Evolutionary conservation across 768 basidiomycete species (phyloP).

Genomic region (Suillus subluteus): DNA sequence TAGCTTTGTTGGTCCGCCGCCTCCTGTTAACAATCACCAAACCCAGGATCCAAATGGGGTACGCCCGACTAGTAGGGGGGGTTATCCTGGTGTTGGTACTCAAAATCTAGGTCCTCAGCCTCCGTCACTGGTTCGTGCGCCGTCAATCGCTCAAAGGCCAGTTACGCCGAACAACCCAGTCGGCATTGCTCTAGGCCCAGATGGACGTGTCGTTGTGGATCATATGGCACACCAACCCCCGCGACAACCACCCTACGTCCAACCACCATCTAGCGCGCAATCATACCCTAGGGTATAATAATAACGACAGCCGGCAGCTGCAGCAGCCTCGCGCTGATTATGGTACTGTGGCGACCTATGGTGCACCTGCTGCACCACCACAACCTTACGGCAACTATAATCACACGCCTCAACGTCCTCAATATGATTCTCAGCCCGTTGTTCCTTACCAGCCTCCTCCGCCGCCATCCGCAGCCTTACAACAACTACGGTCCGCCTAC

Average conservation of each 20-base stretch:
- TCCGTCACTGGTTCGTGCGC: slow-evolving; percentile 31
- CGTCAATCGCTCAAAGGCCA: slow-evolving; percentile 43
- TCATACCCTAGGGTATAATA: slow-evolving; percentile 25
- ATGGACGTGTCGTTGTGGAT: slow-evolving; percentile 81
- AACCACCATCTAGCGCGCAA: slow-evolving; percentile 16
- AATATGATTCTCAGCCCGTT: slow-evolving; percentile 24
- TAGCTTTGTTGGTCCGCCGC: slow-evolving; percentile 44
- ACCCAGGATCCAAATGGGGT: slow-evolving; percentile 46
- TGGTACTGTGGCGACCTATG: slow-evolving; percentile 20
- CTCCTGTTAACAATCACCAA: slow-evolving; percentile 30
- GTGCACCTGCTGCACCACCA: background rate
- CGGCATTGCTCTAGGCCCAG: slow-evolving; percentile 82
- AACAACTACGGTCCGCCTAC: slow-evolving; percentile 11
- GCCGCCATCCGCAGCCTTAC: slow-evolving; percentile 17
- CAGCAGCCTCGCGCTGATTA: slow-evolving; percentile 38
- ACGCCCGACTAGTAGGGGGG: slow-evolving; percentile 61
- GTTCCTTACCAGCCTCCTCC: slow-evolving; percentile 23
- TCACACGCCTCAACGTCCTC: slow-evolving; percentile 22
- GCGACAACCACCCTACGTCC: slow-evolving; percentile 20
- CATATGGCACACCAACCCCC: slow-evolving; percentile 61
- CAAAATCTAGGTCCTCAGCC: slow-evolving; percentile 68
- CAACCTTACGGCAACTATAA: slow-evolving; percentile 22
- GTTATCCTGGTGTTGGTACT: slow-evolving; percentile 84
- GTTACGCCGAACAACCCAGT: slow-evolving; percentile 78
- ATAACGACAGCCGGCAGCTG: slow-evolving; percentile 35